Base-by-base conservation (phyloP, 2,329 filamentous ascomycete species). In the Graphilbum ipis-grandicollis region DNA sequence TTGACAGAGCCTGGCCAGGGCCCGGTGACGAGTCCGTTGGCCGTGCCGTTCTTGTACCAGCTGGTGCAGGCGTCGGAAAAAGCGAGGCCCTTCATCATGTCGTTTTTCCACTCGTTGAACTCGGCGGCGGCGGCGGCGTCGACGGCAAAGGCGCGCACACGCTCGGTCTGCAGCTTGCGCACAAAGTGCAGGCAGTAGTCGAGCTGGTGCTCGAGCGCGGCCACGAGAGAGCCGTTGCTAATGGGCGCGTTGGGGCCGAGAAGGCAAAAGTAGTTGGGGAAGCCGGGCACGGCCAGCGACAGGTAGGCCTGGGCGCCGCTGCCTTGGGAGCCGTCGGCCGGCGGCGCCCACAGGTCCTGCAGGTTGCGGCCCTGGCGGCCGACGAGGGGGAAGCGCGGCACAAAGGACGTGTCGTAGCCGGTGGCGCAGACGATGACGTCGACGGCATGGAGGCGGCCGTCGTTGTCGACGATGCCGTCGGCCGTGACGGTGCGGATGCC, bases 341-440 rank as follows among this genome's bases (percentile, higher is more conserved):
- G n/a, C n/a, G n/a, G n/a, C 14, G 52, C 42, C 62, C 66, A 67
- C 17, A 46, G 52, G 23, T 68, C 60, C 40, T 62, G 60, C 22
- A 71, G 53, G 40, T 66, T 63, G 15, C 28, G 19, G 13, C 63
- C 64, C 54, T 45, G 15, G 56, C 52, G 10, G 62, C 65, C 14
- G 23, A 63, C 48, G 21, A 69, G 49, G 1, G 65, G 64, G 43
- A 66, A 70, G 1, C 60, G 56, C 7, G 66, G 65, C 9, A 55
- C 48, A 47, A 67, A 70, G 3, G 62, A 65, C 5, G 59, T 62
- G 46, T 71, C 59, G 44, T 69, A 71, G 2, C 68, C 66, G 0
- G 66, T 71, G 14, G 68, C 68, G 39, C 66, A 69, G 35, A 74
- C 56, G 17, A 75, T 60, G 7, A 59, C 57, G 46, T 75, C 71